Conservation (phyloP, 2,329 filamentous ascomycete species). For the Trichoderma koningii region DNA sequence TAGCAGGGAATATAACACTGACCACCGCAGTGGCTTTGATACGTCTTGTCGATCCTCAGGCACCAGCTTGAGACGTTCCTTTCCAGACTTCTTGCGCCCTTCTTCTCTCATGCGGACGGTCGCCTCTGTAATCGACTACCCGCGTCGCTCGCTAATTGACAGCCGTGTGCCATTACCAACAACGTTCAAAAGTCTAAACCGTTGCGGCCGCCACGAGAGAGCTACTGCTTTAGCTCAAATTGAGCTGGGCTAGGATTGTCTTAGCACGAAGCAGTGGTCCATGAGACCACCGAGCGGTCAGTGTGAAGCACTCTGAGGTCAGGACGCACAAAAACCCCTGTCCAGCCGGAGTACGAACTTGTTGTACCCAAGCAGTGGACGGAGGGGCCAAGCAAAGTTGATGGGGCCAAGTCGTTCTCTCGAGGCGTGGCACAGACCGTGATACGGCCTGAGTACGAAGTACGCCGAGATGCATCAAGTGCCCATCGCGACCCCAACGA, state of each 20-base stretch:
- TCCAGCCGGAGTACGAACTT: neutral
- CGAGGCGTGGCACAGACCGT: neutral
- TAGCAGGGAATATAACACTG: too few species aligned
- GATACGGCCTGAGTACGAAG: too few species aligned
- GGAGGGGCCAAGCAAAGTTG: too few species aligned
- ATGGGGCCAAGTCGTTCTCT: neutral
- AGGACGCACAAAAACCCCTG: neutral
- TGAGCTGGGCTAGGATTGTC: constrained; percentile 1
- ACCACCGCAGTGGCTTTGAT: too few species aligned
- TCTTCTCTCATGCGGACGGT: too few species aligned
- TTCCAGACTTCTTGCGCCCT: too few species aligned
- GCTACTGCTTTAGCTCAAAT: constrained; percentile 11
- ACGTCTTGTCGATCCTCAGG: too few species aligned
- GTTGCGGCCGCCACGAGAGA: constrained; percentile 14
- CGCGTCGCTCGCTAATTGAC: neutral
- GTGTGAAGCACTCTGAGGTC: constrained; percentile 1
- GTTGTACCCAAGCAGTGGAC: neutral
- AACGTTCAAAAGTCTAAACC: constrained; percentile 1
- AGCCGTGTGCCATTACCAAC: constrained; percentile 1
- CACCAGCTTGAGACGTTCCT: too few species aligned
- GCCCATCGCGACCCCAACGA: neutral
- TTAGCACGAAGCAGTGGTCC: constrained; percentile 10
- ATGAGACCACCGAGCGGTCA: constrained; percentile 13
- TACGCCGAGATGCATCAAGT: neutral
- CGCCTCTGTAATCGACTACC: too few species aligned